These are phyloP conservation scores for Arthroderma uncinatum DNA, from an alignment of 2,329 filamentous ascomycete genomes.

Conservation along the genomic window DNA sequence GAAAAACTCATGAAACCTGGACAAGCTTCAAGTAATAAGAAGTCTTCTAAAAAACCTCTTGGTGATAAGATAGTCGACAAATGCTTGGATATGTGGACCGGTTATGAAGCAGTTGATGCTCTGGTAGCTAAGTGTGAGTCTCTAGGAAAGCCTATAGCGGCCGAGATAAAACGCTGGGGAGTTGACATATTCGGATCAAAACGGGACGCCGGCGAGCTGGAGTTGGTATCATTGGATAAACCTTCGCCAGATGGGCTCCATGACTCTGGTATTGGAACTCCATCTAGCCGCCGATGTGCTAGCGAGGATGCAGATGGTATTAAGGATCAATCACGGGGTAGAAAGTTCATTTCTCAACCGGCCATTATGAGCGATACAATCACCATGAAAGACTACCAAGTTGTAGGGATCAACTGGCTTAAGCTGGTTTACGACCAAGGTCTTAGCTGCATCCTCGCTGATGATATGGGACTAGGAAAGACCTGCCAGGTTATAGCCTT, in stretches of 20 bases:
- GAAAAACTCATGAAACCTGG: conserved; percentile 14
- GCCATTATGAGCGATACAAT: conserved; percentile 64
- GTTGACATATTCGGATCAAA: conserved; percentile 51
- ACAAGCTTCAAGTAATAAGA: conserved; percentile 37
- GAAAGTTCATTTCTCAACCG: conserved; percentile 54
- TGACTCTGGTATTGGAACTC: conserved; percentile 59
- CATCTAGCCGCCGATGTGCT: conserved; percentile 33
- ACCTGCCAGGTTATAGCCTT: conserved; percentile 95
- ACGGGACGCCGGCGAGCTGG: conserved; percentile 48
- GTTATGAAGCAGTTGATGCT: conserved; percentile 72
- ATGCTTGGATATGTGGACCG: conserved; percentile 61
- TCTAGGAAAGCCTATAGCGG: conserved; percentile 55
- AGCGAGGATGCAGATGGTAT: conserved; percentile 40
- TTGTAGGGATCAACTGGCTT: conserved; percentile 93
- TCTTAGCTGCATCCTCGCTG: conserved; percentile 81
- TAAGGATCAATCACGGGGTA: conserved; percentile 27
- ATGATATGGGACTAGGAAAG: conserved; percentile 94
- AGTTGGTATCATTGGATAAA: conserved; percentile 45
- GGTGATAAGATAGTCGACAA: conserved; percentile 58
- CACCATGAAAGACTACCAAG: conserved; percentile 80
- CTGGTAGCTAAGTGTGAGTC: conserved; percentile 66
- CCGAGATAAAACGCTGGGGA: conserved; percentile 58
- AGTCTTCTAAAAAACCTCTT: conserved; percentile 42
- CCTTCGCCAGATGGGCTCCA: conserved; percentile 34
- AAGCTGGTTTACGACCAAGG: conserved; percentile 66